These are phyloP conservation scores for Alternaria sp. DNA, from an alignment of 2,329 filamentous ascomycete species.

Conservation along the genomic window DNA sequence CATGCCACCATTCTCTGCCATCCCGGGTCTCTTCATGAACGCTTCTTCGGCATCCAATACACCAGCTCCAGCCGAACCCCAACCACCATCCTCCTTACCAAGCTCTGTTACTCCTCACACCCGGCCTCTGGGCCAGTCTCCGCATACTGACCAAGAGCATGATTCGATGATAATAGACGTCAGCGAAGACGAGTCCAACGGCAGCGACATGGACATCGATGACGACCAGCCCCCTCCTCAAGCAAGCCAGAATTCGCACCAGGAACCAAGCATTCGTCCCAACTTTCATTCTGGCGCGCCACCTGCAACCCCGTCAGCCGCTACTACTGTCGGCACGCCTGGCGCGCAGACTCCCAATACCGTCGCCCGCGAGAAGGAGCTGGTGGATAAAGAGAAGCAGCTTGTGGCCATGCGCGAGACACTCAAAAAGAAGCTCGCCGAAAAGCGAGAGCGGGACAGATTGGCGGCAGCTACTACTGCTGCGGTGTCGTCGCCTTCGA, in stretches of 20 bases:
- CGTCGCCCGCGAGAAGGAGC: conserved; percentile 52
- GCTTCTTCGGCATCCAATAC: conserved; percentile 22
- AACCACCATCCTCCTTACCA: conserved; percentile 58
- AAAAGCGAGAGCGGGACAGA: conserved; percentile 35
- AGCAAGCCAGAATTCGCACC: conserved; percentile 20
- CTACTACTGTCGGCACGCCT: conserved; percentile 43
- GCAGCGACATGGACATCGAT: conserved; percentile 71
- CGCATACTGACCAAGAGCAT: conserved; percentile 62
- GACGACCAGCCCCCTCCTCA: conserved; percentile 59
- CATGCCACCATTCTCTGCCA: conserved; percentile 47
- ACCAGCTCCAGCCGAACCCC: conserved; percentile 20
- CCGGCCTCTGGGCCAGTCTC: conserved; percentile 68
- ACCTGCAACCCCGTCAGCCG: conserved; percentile 33
- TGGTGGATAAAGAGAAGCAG: conserved; percentile 59
- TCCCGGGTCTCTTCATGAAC: conserved; percentile 64
- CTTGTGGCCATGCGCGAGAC: conserved; percentile 56
- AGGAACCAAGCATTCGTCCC: conserved; percentile 26
- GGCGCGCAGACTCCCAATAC: conserved; percentile 50
- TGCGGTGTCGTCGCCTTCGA: conserved; percentile 4
- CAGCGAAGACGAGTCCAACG: conserved; percentile 74
- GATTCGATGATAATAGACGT: conserved; percentile 81
- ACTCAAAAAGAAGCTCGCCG: conserved; percentile 41
- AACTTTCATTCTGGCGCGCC: conserved; percentile 40
- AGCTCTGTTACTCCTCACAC: conserved; percentile 56
- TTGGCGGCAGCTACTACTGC: conserved; percentile 22